phyloP scores from a whole-genome alignment of 306 rosid genomes.

The Macrotyloma uniflorum region DNA sequence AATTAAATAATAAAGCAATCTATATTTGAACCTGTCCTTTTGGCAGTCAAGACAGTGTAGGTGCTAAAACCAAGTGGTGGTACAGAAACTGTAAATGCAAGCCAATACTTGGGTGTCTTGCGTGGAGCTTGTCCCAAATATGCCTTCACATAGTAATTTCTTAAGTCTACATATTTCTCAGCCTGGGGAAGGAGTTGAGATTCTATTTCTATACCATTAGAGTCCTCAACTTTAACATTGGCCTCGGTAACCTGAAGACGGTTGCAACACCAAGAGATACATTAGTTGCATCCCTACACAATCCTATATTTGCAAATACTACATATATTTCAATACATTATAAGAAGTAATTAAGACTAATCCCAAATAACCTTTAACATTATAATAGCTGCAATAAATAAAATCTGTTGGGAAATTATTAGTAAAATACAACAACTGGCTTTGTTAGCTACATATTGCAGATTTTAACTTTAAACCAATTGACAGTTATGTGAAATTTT shows the following conservation, averaged over 20 bases:
- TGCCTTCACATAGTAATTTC: conserved; percentile 64
- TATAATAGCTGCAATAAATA: neutral
- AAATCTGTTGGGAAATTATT: no score
- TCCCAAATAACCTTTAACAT: conserved; percentile 12
- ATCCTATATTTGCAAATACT: no score
- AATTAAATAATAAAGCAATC: conserved; percentile 26
- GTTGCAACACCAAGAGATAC: conserved; percentile 31
- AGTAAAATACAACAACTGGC: no score
- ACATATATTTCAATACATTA: neutral
- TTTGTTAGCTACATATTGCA: no score
- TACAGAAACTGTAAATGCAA: conserved; percentile 76
- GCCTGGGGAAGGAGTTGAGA: conserved; percentile 74
- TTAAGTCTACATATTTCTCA: conserved; percentile 48
- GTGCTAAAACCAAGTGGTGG: conserved; percentile 93
- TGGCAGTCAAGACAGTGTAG: conserved; percentile 60
- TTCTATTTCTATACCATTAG: conserved; percentile 63
- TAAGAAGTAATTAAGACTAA: conserved; percentile 9
- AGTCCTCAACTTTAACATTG: conserved; percentile 63
- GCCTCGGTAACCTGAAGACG: conserved; percentile 57
- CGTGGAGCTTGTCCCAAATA: conserved; percentile 64
- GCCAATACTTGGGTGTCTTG: conserved; percentile 69
- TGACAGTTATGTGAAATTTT: no score
- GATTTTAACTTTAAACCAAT: no score
- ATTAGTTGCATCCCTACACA: neutral
- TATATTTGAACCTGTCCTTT: conserved; percentile 44